A percentile compares a stretch with the other conserved stretches of the same genome.
phyloP scores from a whole-genome alignment of 1,284 basidiomycete species.

The Moesziomyces sp. region DNA sequence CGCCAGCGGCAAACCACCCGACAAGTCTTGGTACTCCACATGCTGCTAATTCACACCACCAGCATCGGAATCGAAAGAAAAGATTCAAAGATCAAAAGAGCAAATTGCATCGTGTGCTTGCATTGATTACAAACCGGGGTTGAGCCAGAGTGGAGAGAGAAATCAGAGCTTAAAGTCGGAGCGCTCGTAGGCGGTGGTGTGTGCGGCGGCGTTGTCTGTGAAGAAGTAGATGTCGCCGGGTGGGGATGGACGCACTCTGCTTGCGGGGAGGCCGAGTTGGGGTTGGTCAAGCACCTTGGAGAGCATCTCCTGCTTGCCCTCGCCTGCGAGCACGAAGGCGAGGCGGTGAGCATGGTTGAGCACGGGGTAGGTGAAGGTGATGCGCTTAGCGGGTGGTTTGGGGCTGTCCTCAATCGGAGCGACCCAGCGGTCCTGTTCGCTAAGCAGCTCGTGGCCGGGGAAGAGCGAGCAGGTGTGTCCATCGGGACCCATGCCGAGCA shows the following conservation, averaged over 20 bases:
- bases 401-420: constrained; percentile 91
- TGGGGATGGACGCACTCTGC: constrained; percentile 80
- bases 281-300: constrained; percentile 81
- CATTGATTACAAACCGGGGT: no score
- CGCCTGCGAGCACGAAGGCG: constrained; percentile 87
- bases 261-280: constrained; percentile 82
- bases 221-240: constrained; percentile 74
- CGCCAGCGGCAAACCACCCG: constrained; percentile 30
- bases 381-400: constrained; percentile 88
- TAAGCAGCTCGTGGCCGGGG: constrained; percentile 85
- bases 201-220: constrained; percentile 59
- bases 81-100: background rate
- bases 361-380: constrained; percentile 71
- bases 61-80: no score
- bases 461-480: constrained; percentile 97
- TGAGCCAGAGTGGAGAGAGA: background rate
- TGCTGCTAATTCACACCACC: constrained; percentile 8
- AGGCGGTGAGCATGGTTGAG: constrained; percentile 75
- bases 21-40: constrained; percentile 8
- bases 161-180: constrained; percentile 55
- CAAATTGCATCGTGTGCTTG: background rate
- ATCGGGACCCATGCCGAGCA: constrained; percentile 72
- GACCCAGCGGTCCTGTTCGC: constrained; percentile 90
- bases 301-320: constrained; percentile 83
- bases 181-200: constrained; percentile 51